Evolutionary conservation across 345 rosid species (phyloP), one percentile per base, ranked within the genome.

Genomic region (Ailanthus altissimus): DNA sequence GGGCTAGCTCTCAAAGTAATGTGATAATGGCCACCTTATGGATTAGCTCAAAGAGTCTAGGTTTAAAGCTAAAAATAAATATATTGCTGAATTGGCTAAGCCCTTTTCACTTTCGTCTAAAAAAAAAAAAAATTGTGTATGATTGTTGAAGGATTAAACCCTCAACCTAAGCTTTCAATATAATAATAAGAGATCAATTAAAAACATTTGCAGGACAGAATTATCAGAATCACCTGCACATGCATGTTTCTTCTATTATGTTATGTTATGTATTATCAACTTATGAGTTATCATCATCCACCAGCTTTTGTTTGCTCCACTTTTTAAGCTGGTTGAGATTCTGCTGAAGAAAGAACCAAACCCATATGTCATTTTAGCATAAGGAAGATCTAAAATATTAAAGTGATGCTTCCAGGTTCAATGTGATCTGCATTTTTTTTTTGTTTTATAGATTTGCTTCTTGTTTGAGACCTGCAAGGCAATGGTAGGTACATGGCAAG

Each of bases 381-480:
- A 10, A 51, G 4, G 21, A 51, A 49, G 45, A 43, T 51, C 45
- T 67, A 1, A 32, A n/a, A n/a, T n/a, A 32, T 43, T 23, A 13
- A 67, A 67, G 20, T 25, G 56, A 5, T 47, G 18, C 38, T 67
- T 46, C 56, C 56, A 46, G 72, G 72, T 67, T 67, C 72, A 67
- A 25, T 67, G 56, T 23, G n/a, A 25, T 12, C 2, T 9, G 28
- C 26, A n/a, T 64, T n/a, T n/a, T n/a, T n/a, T n/a, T n/a, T n/a
- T n/a, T n/a, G 8, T 8, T 20, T 42, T n/a, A 43, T 5, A 42
- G n/a, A 3, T 18, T 5, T 5, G 14, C n/a, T 14, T 47, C 20
- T n/a, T 45, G 53, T 67, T 45, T 13, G 51, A 45, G 53, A 67
- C 45, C 12, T 23, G 36, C 20, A 43, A 43, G 20, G 71, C 71